These are phyloP conservation scores for Apium graveolens DNA, from an alignment of 129 eudicot genomes.

Conservation along the genomic window DNA sequence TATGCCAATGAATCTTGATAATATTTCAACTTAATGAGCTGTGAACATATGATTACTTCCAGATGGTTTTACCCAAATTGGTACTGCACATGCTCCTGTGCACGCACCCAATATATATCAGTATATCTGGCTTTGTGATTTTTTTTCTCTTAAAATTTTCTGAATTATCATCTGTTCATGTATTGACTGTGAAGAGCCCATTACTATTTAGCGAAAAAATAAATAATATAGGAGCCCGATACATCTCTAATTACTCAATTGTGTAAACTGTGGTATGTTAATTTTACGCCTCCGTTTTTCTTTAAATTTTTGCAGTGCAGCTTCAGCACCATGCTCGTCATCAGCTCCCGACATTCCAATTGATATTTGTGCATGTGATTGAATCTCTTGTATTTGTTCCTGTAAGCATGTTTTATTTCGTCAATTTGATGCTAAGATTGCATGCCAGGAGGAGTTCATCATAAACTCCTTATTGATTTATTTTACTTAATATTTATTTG, in stretches of 20 bases:
- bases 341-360: constrained; percentile 97
- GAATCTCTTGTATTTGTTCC: constrained; percentile 99
- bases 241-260: neutral
- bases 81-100: neutral
- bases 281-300: neutral
- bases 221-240: no score
- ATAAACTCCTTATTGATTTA: neutral
- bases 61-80: neutral
- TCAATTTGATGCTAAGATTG: neutral
- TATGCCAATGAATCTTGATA: neutral
- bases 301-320: constrained; percentile 67
- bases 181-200: neutral
- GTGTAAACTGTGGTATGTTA: neutral
- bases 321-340: constrained; percentile 99
- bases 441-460: neutral
- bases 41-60: neutral
- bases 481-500: neutral
- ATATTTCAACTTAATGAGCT: neutral
- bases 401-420: constrained; percentile 35
- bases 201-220: no score
- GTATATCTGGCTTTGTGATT: neutral
- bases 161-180: neutral
- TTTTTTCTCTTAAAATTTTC: neutral
- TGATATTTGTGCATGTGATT: constrained; percentile 96
- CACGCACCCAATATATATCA: neutral